A percentile compares a stretch with the other conserved stretches of the same genome.
These are phyloP conservation scores for Chytridiales sp. DNA, from an alignment of 371 early-diverging fungal genomes.

Conservation along the genomic window DNA sequence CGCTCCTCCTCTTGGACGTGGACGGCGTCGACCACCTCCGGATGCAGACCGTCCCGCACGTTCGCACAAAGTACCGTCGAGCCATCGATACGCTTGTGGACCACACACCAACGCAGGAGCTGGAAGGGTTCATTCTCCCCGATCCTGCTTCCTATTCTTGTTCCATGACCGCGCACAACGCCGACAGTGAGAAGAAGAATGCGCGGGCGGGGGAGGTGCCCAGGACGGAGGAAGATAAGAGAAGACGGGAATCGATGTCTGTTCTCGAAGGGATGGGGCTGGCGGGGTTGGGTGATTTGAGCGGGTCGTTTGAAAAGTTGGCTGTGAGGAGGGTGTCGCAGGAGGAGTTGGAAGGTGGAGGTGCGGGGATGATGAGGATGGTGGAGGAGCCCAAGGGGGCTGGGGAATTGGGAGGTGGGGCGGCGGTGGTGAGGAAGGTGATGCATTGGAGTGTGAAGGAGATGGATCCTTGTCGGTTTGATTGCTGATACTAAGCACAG, in stretches of 20 bases:
- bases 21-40: conserved; percentile 31
- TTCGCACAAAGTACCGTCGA: conserved; percentile 27
- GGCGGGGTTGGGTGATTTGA: not conserved
- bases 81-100: conserved; percentile 13
- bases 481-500: too few relatives aligned
- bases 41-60: conserved; percentile 26
- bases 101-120: too few relatives aligned
- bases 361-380: not conserved
- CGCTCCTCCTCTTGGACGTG: conserved; percentile 33
- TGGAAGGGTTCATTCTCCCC: too few relatives aligned
- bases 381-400: not conserved
- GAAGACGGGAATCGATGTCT: too few relatives aligned
- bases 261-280: too few relatives aligned
- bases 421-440: conserved; percentile 16
- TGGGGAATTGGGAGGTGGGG: not conserved
- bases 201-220: too few relatives aligned
- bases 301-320: not conserved
- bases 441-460: conserved; percentile 21
- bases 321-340: not conserved
- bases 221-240: too few relatives aligned
- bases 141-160: too few relatives aligned
- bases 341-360: not conserved
- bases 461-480: too few relatives aligned
- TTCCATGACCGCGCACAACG: too few relatives aligned
- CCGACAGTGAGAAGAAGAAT: too few relatives aligned